Evolutionary conservation across 371 early-diverging fungal species (phyloP).

Genomic region (Mucor lusitanicus): DNA sequence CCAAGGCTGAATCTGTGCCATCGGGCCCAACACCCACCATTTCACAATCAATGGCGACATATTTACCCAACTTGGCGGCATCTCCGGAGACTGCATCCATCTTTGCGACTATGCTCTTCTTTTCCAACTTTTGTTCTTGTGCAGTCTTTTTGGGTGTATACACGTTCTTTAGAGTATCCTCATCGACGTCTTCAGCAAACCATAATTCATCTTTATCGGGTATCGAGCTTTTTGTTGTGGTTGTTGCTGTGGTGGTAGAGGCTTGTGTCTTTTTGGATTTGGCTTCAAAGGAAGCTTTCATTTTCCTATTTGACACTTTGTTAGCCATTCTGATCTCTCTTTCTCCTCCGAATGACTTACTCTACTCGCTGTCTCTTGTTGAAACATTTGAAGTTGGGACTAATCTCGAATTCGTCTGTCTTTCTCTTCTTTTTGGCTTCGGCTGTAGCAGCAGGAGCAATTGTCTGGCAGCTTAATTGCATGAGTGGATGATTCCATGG

Average conservation of each 20-base stretch:
- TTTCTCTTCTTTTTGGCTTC: constrained; percentile 23
- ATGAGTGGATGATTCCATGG: background rate
- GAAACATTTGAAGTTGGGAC: constrained; percentile 27
- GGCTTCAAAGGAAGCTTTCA: constrained; percentile 7
- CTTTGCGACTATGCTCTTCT: constrained; percentile 23
- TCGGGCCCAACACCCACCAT: constrained; percentile 96
- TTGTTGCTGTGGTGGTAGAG: background rate
- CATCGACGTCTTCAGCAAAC: constrained; percentile 62
- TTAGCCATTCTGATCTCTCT: background rate
- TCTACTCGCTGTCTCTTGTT: constrained; percentile 26
- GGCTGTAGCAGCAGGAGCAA: constrained; percentile 8
- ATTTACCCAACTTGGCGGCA: constrained; percentile 67
- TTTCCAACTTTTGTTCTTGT: constrained; percentile 22
- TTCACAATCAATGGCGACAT: constrained; percentile 96
- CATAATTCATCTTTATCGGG: constrained; percentile 55
- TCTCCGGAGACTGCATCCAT: constrained; percentile 45
- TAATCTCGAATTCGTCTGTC: constrained; percentile 16
- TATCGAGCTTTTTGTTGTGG: constrained; percentile 19
- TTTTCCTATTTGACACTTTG: constrained; percentile 1
- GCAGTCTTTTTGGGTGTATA: constrained; percentile 41
- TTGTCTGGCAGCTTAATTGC: background rate
- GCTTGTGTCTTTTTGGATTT: background rate
- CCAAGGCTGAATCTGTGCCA: constrained; percentile 81
- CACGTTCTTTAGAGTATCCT: constrained; percentile 49
- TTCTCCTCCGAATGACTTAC: constrained; percentile 8